A percentile compares a stretch with the other conserved stretches of the same genome.
Evolutionary conservation across 139 green algal genomes (phyloP).

Genomic region (Tetraselmis striata): DNA sequence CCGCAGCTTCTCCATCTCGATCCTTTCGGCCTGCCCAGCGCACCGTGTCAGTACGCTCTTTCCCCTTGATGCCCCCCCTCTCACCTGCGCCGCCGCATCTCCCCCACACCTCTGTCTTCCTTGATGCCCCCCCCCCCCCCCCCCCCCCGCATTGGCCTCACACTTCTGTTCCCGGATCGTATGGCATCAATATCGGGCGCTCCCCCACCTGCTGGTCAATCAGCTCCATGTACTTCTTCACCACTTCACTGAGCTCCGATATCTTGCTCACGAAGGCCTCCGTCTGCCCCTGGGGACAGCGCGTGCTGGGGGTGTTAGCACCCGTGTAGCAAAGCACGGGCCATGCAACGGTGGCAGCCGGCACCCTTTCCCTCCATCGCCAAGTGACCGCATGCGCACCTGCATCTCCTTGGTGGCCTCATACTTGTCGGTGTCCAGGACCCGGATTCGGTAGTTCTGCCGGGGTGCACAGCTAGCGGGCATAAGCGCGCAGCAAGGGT

Average conservation of each 20-base stretch:
- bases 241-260: neutral
- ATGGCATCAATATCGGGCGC: too few relatives aligned
- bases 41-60: too few relatives aligned
- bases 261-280: neutral
- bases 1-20: slow-evolving; percentile 58
- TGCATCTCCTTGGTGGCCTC: neutral
- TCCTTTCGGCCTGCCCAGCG: slow-evolving; percentile 38
- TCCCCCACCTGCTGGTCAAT: neutral
- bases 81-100: too few relatives aligned
- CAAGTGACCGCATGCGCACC: neutral
- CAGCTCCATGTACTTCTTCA: neutral
- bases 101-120: too few relatives aligned
- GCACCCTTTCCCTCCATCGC: too few relatives aligned
- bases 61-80: too few relatives aligned
- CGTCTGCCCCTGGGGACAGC: neutral
- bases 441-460: neutral
- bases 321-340: too few relatives aligned
- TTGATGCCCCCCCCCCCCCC: too few relatives aligned
- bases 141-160: too few relatives aligned
- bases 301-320: too few relatives aligned
- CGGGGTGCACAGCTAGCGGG: neutral
- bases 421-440: neutral
- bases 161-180: too few relatives aligned
- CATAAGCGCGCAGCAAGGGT: neutral
- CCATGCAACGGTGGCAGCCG: too few relatives aligned